Evolutionary conservation across 2,329 filamentous ascomycete species (phyloP).

Genomic region (Pseudofabraea citricarpa): DNA sequence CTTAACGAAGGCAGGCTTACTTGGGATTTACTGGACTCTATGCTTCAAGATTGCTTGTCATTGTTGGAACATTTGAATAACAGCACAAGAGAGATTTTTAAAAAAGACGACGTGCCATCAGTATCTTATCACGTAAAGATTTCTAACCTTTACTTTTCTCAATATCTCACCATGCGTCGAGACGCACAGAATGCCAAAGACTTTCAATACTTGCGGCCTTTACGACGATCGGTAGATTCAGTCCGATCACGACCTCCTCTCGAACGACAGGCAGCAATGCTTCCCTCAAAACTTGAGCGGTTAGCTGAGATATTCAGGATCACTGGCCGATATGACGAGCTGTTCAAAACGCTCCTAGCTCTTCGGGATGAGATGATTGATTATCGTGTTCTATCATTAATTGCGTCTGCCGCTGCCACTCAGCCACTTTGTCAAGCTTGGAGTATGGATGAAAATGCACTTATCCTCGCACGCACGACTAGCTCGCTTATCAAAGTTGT

Average conservation of each 20-base stretch:
- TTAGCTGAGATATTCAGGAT: constrained; percentile 57
- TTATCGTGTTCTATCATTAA: constrained; percentile 47
- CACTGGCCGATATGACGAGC: constrained; percentile 48
- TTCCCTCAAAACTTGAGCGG: constrained; percentile 61
- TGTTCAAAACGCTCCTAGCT: constrained; percentile 51
- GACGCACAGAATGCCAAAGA: constrained; percentile 36
- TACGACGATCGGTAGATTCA: constrained; percentile 60
- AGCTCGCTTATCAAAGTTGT: constrained; percentile 56
- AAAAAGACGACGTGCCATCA: constrained; percentile 24
- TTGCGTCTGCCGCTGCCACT: constrained; percentile 45
- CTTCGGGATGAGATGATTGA: constrained; percentile 59
- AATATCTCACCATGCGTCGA: constrained; percentile 48
- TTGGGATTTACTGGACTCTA: constrained; percentile 53
- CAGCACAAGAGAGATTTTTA: neutral
- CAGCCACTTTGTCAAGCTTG: constrained; percentile 50
- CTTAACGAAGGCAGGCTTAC: constrained; percentile 41
- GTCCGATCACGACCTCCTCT: constrained; percentile 47
- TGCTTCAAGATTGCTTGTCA: constrained; percentile 50
- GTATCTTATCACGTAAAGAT: constrained; percentile 58
- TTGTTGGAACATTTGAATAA: constrained; percentile 48
- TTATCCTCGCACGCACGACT: constrained; percentile 53
- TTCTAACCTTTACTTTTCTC: constrained; percentile 67
- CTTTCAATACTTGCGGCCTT: constrained; percentile 44
- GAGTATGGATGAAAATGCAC: constrained; percentile 43
- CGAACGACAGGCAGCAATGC: constrained; percentile 55